A percentile compares a stretch with the other conserved stretches of the same genome.
Conservation (phyloP, 805 yeast species). For the Candida fluviatilis region DNA sequence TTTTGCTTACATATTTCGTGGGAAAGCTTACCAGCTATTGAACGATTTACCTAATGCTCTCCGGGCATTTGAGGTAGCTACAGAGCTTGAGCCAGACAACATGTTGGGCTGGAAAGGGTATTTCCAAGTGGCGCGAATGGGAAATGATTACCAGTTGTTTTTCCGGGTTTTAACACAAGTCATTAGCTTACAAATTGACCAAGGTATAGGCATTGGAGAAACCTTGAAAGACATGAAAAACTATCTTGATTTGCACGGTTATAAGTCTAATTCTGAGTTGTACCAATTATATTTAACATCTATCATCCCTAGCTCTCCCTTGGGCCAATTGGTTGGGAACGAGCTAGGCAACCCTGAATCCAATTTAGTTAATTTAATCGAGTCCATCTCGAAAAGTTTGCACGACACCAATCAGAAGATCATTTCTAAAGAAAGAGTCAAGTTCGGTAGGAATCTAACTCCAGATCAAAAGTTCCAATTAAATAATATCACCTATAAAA, state of each 20-base stretch:
- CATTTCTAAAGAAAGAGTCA: conserved; percentile 46
- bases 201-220: conserved; percentile 47
- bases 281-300: conserved; percentile 46
- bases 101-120: conserved; percentile 81
- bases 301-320: conserved; percentile 52
- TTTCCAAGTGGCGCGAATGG: conserved; percentile 39
- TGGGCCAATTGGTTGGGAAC: conserved; percentile 51
- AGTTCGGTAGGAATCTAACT: conserved; percentile 40
- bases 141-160: conserved; percentile 38
- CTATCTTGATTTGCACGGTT: conserved; percentile 37
- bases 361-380: conserved; percentile 43
- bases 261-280: conserved; percentile 25
- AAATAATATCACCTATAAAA: conserved; percentile 41
- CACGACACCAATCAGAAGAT: conserved; percentile 34
- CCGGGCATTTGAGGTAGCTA: conserved; percentile 45
- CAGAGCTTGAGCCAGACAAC: conserved; percentile 45
- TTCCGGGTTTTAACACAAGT: conserved; percentile 46
- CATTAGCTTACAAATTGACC: conserved; percentile 30
- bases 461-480: conserved; percentile 35
- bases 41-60: conserved; percentile 37
- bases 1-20: conserved; percentile 66
- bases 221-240: conserved; percentile 42
- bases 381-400: conserved; percentile 38
- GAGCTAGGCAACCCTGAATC: conserved; percentile 40
- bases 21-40: conserved; percentile 58